Percentiles rank a stretch among this genome's conserved stretches.
Conservation (phyloP, 257 asterid genomes). For the Datura wrightii region DNA sequence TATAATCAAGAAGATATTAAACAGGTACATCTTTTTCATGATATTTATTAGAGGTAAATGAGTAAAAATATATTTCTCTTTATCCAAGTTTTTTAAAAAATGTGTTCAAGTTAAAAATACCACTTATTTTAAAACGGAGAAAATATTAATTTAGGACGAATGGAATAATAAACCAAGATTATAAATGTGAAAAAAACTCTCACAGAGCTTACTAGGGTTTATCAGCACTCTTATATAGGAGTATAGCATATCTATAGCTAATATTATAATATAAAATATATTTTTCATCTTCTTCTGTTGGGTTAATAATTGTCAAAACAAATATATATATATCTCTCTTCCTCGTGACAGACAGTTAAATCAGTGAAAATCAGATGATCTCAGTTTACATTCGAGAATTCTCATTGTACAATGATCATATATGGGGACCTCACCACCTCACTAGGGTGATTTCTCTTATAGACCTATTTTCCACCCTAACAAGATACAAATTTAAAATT, state of each 20-base stretch:
- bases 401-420: conserved; percentile 36
- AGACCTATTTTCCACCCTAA: neutral
- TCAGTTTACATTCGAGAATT: conserved; percentile 42
- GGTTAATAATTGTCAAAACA: neutral
- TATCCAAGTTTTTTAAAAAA: no score
- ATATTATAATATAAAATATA: neutral
- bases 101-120: no score
- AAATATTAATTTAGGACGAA: neutral
- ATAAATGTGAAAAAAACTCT: neutral
- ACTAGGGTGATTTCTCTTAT: neutral
- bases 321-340: neutral
- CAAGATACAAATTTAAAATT: neutral
- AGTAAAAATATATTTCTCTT: no score
- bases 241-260: neutral
- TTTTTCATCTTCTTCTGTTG: neutral
- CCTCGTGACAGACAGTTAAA: conserved; percentile 40
- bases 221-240: neutral
- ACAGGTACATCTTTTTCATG: no score
- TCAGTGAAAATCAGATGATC: conserved; percentile 45
- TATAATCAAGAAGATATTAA: no score
- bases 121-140: no score
- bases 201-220: neutral
- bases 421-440: conserved; percentile 44
- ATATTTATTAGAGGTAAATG: no score
- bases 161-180: neutral